Percentiles rank a stretch among this genome's conserved stretches.
Evolutionary conservation across 371 early-diverging fungal species (phyloP).

Genomic region (Mortierella sp.): DNA sequence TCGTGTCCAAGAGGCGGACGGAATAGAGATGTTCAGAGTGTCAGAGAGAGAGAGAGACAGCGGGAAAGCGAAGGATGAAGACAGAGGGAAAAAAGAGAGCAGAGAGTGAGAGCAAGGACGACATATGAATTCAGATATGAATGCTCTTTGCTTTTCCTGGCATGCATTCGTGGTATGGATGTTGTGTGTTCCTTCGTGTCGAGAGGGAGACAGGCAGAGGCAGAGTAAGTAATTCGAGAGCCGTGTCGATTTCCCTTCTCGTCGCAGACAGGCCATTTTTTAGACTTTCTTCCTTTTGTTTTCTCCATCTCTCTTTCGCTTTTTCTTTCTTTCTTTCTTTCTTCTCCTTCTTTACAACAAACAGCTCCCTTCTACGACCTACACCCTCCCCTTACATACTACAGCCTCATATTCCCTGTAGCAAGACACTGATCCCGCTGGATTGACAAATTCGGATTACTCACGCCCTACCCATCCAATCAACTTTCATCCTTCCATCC

Average conservation of each 20-base stretch:
- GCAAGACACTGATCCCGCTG: conserved; percentile 3
- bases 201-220: background rate
- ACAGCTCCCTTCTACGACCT: background rate
- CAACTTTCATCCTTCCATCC: background rate
- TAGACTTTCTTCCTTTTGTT: background rate
- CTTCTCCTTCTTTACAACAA: background rate
- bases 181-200: background rate
- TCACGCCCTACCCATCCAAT: background rate
- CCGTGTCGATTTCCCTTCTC: background rate
- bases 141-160: conserved; percentile 2
- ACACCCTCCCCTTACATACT: background rate
- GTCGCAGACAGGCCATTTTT: background rate
- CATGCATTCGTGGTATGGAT: background rate
- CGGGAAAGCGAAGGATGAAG: background rate
- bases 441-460: conserved; percentile 1
- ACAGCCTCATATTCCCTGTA: background rate
- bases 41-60: background rate
- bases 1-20: background rate
- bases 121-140: conserved; percentile 12
- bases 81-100: background rate
- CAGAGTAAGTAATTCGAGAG: background rate
- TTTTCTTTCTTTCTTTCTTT: background rate
- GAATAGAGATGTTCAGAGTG: background rate
- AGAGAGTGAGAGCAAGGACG: background rate
- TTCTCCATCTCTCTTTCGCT: background rate